A percentile compares a stretch with the other conserved stretches of the same genome.
Evolutionary conservation across 345 rosid genomes (phyloP).

Genomic region (Isatis tinctoria): DNA sequence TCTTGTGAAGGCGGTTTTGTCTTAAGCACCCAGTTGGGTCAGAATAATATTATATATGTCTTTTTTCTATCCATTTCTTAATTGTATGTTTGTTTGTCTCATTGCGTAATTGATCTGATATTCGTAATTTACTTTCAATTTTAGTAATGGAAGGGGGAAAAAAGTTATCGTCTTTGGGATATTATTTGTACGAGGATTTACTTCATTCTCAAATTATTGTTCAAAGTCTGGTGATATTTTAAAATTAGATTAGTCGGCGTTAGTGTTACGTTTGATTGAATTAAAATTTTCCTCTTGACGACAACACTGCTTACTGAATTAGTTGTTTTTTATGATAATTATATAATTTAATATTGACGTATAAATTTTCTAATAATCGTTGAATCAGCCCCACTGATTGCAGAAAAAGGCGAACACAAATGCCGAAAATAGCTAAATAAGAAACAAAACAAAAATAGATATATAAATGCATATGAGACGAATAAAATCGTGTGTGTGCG

Average conservation of each 20-base stretch:
- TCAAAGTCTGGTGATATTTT: slow-evolving; percentile 1
- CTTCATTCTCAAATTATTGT: neutral
- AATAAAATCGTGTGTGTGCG: neutral
- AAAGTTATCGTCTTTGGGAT: neutral
- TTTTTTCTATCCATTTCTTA: neutral
- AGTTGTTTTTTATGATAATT: neutral
- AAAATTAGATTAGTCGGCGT: slow-evolving; percentile 7
- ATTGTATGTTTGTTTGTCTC: slow-evolving; percentile 15
- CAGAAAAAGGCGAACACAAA: neutral
- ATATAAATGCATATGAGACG: neutral
- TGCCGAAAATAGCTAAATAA: neutral
- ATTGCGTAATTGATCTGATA: neutral
- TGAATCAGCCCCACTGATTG: slow-evolving; percentile 16
- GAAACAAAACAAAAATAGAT: neutral
- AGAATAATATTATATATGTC: neutral
- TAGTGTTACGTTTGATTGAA: neutral
- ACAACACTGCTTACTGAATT: neutral
- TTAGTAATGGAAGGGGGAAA: neutral
- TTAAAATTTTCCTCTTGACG: neutral
- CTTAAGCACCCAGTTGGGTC: slow-evolving; percentile 15
- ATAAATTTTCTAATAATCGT: neutral
- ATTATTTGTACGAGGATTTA: neutral
- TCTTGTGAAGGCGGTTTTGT: slow-evolving; percentile 34
- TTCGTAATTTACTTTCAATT: neutral
- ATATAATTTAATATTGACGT: neutral